Evolutionary conservation across 2,329 filamentous ascomycete genomes (phyloP).

Genomic region (Leptographium procerum): DNA sequence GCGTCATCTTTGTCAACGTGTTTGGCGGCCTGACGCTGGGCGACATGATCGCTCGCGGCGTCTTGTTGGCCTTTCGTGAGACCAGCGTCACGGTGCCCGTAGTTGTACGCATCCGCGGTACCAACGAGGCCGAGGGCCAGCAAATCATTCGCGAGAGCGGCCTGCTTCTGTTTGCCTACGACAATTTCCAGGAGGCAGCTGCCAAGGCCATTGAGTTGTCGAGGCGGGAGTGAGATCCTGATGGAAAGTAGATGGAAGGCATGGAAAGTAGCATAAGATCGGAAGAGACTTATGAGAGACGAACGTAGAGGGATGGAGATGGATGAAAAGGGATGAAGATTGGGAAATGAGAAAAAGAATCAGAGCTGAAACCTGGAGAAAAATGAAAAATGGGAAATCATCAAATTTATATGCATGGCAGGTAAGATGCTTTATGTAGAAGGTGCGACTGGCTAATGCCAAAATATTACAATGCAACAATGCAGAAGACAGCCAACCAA

Average conservation of each 20-base stretch:
- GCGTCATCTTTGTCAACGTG: constrained; percentile 51
- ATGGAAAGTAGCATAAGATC: background rate
- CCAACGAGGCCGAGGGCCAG: constrained; percentile 60
- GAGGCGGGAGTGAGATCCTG: background rate
- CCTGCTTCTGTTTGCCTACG: constrained; percentile 57
- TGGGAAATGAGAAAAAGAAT: background rate
- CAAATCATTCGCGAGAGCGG: constrained; percentile 58
- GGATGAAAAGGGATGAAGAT: background rate
- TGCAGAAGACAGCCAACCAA: too few relatives aligned
- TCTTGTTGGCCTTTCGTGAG: constrained; percentile 62
- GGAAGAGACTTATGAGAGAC: background rate
- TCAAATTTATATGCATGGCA: too few relatives aligned
- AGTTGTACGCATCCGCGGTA: constrained; percentile 66
- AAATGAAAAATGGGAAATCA: background rate
- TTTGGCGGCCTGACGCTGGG: constrained; percentile 53
- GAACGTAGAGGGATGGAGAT: background rate
- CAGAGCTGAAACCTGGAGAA: too few relatives aligned
- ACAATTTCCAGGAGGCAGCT: constrained; percentile 64
- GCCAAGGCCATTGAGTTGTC: constrained; percentile 49
- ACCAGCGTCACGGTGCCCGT: constrained; percentile 56
- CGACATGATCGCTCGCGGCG: constrained; percentile 70
- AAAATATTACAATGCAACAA: background rate
- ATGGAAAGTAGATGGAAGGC: background rate
- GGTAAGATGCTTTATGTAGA: background rate
- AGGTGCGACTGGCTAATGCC: background rate